These are phyloP conservation scores for Fusarium concolor DNA, from an alignment of 2,329 filamentous ascomycete genomes.

Conservation along the genomic window DNA sequence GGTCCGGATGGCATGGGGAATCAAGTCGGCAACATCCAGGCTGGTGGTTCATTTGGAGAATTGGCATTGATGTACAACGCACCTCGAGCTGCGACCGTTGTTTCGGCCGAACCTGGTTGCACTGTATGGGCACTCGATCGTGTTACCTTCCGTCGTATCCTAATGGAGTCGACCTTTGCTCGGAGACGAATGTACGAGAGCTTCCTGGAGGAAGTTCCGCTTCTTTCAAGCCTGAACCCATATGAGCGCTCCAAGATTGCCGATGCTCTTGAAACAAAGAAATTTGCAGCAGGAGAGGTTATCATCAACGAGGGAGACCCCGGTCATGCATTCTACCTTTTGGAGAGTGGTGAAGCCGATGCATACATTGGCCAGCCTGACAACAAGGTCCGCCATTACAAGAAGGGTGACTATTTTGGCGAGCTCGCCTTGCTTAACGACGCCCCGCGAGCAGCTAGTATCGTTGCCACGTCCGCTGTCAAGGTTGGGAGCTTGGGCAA, in stretches of 20 bases:
- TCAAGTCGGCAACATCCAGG: conserved; percentile 83
- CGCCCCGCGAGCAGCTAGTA: conserved; percentile 89
- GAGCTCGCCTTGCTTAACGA: conserved; percentile 95
- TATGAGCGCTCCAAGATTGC: conserved; percentile 99
- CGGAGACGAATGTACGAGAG: conserved; percentile 96
- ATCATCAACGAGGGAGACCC: conserved; percentile 95
- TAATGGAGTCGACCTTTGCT: conserved; percentile 98
- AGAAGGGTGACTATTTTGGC: conserved; percentile 96
- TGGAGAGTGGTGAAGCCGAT: conserved; percentile 88
- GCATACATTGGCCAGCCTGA: conserved; percentile 82
- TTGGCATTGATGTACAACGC: conserved; percentile 99
- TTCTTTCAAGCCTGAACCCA: conserved; percentile 83
- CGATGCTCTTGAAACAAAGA: conserved; percentile 92
- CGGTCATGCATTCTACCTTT: conserved; percentile 89
- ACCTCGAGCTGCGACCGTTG: conserved; percentile 91
- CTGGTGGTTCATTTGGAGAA: conserved; percentile 95
- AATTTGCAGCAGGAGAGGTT: conserved; percentile 79
- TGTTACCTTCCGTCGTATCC: conserved; percentile 94
- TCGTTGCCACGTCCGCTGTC: conserved; percentile 85
- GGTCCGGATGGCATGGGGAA: conserved; percentile 85
- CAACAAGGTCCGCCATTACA: conserved; percentile 81
- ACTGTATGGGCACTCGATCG: conserved; percentile 95
- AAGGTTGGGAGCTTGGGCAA: conserved; percentile 95
- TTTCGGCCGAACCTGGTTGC: conserved; percentile 81
- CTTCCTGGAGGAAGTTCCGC: conserved; percentile 92